Conservation (phyloP, 345 rosid genomes). For the Eucalyptus polybractea region DNA sequence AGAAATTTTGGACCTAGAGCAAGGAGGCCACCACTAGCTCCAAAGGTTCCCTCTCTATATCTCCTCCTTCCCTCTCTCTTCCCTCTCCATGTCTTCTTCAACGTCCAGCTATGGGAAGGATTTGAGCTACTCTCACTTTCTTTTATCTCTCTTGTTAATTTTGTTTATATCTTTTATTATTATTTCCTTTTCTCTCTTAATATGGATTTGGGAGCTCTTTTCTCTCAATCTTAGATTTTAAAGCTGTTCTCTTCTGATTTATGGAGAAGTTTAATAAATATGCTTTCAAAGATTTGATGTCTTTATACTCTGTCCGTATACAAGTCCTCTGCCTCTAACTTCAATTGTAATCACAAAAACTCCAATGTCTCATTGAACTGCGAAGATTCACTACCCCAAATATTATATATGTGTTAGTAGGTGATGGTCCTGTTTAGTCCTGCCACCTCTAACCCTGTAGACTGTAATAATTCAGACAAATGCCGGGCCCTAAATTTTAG, state of each 20-base stretch:
- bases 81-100: neutral
- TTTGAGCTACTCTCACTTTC: neutral
- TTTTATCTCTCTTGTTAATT: neutral
- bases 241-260: fast-evolving
- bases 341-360: neutral
- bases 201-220: neutral
- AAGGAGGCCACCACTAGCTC: neutral
- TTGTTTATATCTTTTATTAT: no score
- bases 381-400: no score
- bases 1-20: neutral
- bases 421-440: no score
- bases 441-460: no score
- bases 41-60: neutral
- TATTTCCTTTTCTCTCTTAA: no score
- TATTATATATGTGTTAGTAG: neutral
- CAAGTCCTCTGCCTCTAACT: neutral
- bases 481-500: no score
- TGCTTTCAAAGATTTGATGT: neutral
- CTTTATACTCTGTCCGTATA: fast-evolving
- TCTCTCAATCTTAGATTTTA: neutral
- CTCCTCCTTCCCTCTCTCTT: neutral
- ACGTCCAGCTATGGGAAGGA: neutral
- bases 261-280: neutral
- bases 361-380: fast-evolving
- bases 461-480: no score